A percentile compares a stretch with the other conserved stretches of the same genome.
Conservation (phyloP, 2,329 filamentous ascomycete genomes). For the Nemania abortiva region DNA sequence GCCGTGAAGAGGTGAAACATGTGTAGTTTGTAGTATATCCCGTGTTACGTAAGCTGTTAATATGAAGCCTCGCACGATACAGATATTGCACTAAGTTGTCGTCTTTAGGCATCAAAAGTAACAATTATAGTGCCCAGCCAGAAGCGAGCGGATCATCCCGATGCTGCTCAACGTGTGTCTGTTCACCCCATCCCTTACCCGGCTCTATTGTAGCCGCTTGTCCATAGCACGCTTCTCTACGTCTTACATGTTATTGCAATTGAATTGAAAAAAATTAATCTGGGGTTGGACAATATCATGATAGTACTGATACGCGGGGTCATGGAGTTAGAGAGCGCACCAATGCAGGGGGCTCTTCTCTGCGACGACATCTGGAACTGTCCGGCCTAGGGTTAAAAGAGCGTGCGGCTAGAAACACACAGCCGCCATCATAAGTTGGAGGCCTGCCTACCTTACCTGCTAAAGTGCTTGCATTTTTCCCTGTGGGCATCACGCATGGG, state of each 20-base stretch:
- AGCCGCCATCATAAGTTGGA: background rate
- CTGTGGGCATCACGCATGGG: conserved; percentile 1
- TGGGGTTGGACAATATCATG: too few species aligned
- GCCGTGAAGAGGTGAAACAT: background rate
- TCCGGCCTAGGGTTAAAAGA: background rate
- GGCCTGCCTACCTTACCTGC: background rate
- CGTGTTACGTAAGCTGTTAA: background rate
- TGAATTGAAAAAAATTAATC: too few species aligned
- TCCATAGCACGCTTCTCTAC: too few species aligned
- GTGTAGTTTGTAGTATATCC: background rate
- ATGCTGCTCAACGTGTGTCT: background rate
- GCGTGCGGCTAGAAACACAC: background rate
- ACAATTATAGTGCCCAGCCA: background rate
- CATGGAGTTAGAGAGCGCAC: background rate
- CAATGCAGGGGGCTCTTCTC: background rate
- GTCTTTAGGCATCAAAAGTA: background rate
- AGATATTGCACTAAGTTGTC: background rate
- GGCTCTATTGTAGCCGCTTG: too few species aligned
- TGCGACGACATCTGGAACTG: conserved; percentile 5
- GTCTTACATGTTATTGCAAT: too few species aligned
- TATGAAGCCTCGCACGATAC: background rate
- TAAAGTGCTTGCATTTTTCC: conserved; percentile 8
- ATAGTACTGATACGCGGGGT: too few species aligned
- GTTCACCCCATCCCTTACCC: background rate
- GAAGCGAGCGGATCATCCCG: background rate